Evolutionary conservation across 352 stramenopile genomes (phyloP), one percentile per base, ranked within the genome.

Genomic region (Phytopythium mirpurense): DNA sequence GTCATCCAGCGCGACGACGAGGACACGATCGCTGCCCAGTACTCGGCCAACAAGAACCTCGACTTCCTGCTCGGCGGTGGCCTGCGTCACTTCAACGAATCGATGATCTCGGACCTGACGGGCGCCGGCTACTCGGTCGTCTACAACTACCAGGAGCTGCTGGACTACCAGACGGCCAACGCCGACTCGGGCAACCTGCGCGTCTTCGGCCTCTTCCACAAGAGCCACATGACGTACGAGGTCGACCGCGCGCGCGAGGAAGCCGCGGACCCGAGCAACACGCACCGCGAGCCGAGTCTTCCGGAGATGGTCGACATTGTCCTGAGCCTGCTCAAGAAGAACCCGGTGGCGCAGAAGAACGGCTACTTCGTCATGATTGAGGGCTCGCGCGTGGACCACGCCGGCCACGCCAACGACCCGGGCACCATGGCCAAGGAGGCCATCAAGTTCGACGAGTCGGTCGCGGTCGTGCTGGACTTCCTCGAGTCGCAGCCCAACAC

Each of bases 341-440:
- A 88, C 56, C 70, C 69, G n/a, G 65, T 68, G 42, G 78, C 78
- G 19, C 78, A 83, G 60, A 86, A 88, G 60, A 64, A 88, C 55
- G 78, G 78, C 40, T 88, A 82, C 68, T 88, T 88, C 42, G 45
- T 88, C 37, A 83, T 88, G 74, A 86, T 88, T 21, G 78, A 88
- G 54, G 74, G 78, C 9, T 88, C 78, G n/a, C 74, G 78, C 34
- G 70, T 88, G 5, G 78, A 88, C 52, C 74, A 85, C 56, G 78
- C 78, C 1, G 74, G 72, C 8, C 78, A 88, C 63, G 78, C 70
- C 18, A 86, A 88, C 49, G 78, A 88, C 53, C 70, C 78, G 9
- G 78, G 78, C 26, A 78, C 78, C 10, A 85, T 86, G 72, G 78
- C 72, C 31, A 74, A 72, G 53, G 78, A 88, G 42, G 78, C 78